Evolutionary conservation across 345 rosid genomes (phyloP).

Genomic region (Microthlaspi erraticum): DNA sequence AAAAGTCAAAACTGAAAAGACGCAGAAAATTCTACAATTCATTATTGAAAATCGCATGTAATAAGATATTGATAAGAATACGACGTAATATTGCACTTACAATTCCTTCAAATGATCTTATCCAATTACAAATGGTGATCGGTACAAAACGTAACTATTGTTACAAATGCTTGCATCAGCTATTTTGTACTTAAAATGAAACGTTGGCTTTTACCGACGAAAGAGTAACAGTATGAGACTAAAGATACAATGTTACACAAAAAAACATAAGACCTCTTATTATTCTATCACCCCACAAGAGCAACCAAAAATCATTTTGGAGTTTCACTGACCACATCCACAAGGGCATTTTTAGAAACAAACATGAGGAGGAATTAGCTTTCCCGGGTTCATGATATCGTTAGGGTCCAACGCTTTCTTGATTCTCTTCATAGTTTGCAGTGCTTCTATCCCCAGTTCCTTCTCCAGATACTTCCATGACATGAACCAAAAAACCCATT

Average conservation of each 20-base stretch:
- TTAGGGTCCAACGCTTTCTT: conserved; percentile 84
- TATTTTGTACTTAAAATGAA: conserved; percentile 20
- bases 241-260: conserved; percentile 24
- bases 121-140: conserved; percentile 1
- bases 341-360: conserved; percentile 57
- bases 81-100: conserved; percentile 4
- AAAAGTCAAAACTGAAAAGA: conserved; percentile 12
- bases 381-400: conserved; percentile 94
- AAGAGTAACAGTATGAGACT: conserved; percentile 6
- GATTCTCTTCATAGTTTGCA: conserved; percentile 83
- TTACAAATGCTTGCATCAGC: conserved; percentile 31
- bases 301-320: conserved; percentile 3
- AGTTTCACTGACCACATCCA: conserved; percentile 10
- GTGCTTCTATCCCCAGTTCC: conserved; percentile 82
- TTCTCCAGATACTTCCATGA: conserved; percentile 73
- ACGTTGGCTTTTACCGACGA: conserved; percentile 6
- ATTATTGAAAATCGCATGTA: not conserved
- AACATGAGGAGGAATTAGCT: conserved; percentile 89
- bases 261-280: conserved; percentile 10
- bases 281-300: conserved; percentile 21
- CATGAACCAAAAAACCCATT: not conserved
- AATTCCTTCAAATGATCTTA: conserved; percentile 11
- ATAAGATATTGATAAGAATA: not conserved
- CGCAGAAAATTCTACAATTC: not conserved
- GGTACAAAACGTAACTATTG: not conserved